Evolutionary conservation across 2,329 filamentous ascomycete species (phyloP).

Genomic region (Tetracladium maxilliforme): DNA sequence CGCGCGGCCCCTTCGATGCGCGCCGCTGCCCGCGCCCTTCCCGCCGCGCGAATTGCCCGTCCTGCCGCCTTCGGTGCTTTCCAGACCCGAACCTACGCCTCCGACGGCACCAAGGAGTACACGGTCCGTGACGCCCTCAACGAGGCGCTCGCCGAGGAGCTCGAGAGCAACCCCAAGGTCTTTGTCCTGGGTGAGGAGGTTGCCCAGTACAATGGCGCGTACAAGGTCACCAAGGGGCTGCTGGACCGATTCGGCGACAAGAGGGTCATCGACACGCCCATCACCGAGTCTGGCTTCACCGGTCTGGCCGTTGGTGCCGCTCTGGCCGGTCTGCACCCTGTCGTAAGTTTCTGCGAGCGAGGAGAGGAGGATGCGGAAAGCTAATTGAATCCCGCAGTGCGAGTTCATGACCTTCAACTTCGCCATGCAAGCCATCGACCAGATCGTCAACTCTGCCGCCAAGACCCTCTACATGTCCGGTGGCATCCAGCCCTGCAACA

Average conservation of each 20-base stretch:
- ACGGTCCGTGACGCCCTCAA: constrained; percentile 96
- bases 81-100: neutral
- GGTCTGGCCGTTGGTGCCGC: constrained; percentile 92
- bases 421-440: constrained; percentile 99
- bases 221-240: constrained; percentile 98
- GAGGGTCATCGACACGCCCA: constrained; percentile 94
- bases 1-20: too few species aligned
- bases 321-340: constrained; percentile 81
- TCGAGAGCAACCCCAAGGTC: constrained; percentile 89
- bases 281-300: constrained; percentile 91
- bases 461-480: constrained; percentile 99
- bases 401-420: constrained; percentile 99
- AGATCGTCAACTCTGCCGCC: constrained; percentile 96
- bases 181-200: constrained; percentile 97
- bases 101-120: constrained; percentile 64
- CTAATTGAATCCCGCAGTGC: constrained; percentile 45
- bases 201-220: constrained; percentile 98
- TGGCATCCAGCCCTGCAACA: constrained; percentile 98
- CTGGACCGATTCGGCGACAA: constrained; percentile 95
- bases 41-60: constrained; percentile 28
- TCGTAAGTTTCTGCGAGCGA: constrained; percentile 45
- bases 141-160: constrained; percentile 93
- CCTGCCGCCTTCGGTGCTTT: constrained; percentile 36
- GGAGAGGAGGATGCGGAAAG: constrained; percentile 5
- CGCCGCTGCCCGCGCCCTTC: too few species aligned